Percentiles rank a stretch among this genome's conserved stretches.
These are phyloP conservation scores for Coemansia sp. DNA, from an alignment of 192 early-diverging fungal genomes.

Conservation along the genomic window DNA sequence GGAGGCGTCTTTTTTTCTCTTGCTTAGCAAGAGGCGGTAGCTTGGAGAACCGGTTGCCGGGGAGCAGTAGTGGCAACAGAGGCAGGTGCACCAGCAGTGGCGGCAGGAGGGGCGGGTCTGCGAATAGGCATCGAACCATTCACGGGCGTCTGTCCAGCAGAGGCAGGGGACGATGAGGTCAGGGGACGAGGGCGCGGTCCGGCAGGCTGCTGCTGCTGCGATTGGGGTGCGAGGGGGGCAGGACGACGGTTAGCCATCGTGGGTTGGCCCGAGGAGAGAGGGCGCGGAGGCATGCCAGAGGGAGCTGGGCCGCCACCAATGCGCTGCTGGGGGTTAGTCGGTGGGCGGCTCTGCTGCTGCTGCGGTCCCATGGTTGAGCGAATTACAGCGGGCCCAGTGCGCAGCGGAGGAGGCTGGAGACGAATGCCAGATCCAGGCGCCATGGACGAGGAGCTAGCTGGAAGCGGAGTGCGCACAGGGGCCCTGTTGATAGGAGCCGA, in stretches of 20 bases:
- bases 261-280: not conserved
- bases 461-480: conserved; percentile 3
- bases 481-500: not conserved
- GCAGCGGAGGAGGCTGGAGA: not conserved
- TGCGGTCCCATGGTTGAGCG: not conserved
- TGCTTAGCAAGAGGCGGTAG: conserved; percentile 15
- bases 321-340: not conserved
- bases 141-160: conserved; percentile 3
- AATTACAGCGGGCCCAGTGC: not conserved
- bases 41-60: conserved; percentile 6
- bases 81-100: not conserved
- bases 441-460: not conserved
- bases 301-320: not conserved
- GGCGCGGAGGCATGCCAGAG: not conserved
- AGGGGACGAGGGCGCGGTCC: conserved; percentile 2
- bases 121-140: not conserved
- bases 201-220: not conserved
- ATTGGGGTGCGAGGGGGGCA: not conserved
- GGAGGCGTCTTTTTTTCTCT: not conserved
- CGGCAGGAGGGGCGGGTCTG: not conserved
- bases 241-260: conserved; percentile 12
- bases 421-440: not conserved
- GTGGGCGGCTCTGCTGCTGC: not conserved
- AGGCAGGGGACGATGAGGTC: conserved; percentile 2
- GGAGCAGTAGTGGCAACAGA: not conserved